A percentile compares a stretch with the other conserved stretches of the same genome.
These are phyloP conservation scores for Paecilomyces niveus DNA, from an alignment of 2,329 filamentous ascomycete species.

Conservation along the genomic window DNA sequence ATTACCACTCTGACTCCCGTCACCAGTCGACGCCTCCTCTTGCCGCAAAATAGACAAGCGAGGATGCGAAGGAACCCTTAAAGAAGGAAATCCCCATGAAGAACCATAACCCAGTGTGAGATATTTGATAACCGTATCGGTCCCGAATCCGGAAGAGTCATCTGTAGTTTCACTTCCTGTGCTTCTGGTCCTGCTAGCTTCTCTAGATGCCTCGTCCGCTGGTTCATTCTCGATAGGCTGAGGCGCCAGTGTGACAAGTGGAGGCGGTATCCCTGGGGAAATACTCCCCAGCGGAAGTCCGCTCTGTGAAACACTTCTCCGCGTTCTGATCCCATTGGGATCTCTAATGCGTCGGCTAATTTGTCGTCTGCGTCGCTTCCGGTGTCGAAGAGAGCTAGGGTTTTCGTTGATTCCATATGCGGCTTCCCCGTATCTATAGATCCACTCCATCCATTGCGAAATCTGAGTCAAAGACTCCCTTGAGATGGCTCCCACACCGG, in stretches of 20 bases:
- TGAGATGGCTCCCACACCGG: slow-evolving; percentile 69
- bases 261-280: slow-evolving; percentile 38
- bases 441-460: slow-evolving; percentile 79
- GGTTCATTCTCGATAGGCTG: slow-evolving; percentile 10
- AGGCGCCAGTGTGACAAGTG: slow-evolving; percentile 26
- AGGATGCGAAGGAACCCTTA: slow-evolving; percentile 17
- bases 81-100: slow-evolving; percentile 36
- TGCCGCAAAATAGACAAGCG: slow-evolving; percentile 18
- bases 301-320: slow-evolving; percentile 3
- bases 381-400: slow-evolving; percentile 58
- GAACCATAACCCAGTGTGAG: slow-evolving; percentile 45
- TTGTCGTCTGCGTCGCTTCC: slow-evolving; percentile 14
- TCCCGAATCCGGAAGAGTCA: slow-evolving; percentile 26
- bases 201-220: slow-evolving; percentile 6
- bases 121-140: slow-evolving; percentile 43
- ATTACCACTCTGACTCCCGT: slow-evolving; percentile 1
- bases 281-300: slow-evolving; percentile 13
- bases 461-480: slow-evolving; percentile 64
- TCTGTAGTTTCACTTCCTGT: slow-evolving; percentile 12
- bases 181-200: slow-evolving; percentile 11
- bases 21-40: slow-evolving; percentile 6
- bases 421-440: slow-evolving; percentile 75
- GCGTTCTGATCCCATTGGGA: neutral
- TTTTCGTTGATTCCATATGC: slow-evolving; percentile 81
- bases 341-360: slow-evolving; percentile 23